A percentile compares a stretch with the other conserved stretches of the same genome.
phyloP scores from a whole-genome alignment of 176 grass and related monocot genomes.

The Elaeis guineensis region DNA sequence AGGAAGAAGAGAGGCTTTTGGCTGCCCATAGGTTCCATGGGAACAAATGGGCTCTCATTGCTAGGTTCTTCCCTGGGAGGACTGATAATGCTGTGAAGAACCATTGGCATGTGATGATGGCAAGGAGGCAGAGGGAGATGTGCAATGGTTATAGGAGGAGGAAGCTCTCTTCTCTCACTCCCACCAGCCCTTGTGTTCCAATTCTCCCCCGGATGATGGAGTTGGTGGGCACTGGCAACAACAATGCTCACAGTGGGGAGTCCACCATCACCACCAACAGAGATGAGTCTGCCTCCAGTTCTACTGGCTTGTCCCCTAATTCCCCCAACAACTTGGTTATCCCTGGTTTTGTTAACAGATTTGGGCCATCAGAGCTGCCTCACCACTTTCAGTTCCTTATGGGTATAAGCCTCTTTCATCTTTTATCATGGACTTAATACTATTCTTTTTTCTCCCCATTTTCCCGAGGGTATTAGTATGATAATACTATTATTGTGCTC shows the following conservation, averaged over 20 bases:
- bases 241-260: slow-evolving; percentile 13
- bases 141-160: slow-evolving; percentile 6
- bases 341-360: neutral
- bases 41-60: slow-evolving; percentile 23
- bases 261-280: slow-evolving; percentile 4
- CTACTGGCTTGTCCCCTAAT: neutral
- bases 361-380: neutral
- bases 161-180: neutral
- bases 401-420: slow-evolving; percentile 1
- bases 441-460: neutral
- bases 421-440: no score
- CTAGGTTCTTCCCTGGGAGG: slow-evolving; percentile 17
- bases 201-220: neutral
- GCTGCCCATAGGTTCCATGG: slow-evolving; percentile 6
- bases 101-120: slow-evolving; percentile 27
- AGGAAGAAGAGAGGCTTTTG: slow-evolving; percentile 16
- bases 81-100: slow-evolving; percentile 27
- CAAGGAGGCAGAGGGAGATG: slow-evolving; percentile 13
- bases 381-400: neutral
- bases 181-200: no score
- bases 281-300: neutral
- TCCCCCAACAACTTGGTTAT: no score
- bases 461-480: no score
- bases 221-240: neutral
- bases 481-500: no score